phyloP scores from a whole-genome alignment of 306 rosid species.

The Quillaja saponaria region DNA sequence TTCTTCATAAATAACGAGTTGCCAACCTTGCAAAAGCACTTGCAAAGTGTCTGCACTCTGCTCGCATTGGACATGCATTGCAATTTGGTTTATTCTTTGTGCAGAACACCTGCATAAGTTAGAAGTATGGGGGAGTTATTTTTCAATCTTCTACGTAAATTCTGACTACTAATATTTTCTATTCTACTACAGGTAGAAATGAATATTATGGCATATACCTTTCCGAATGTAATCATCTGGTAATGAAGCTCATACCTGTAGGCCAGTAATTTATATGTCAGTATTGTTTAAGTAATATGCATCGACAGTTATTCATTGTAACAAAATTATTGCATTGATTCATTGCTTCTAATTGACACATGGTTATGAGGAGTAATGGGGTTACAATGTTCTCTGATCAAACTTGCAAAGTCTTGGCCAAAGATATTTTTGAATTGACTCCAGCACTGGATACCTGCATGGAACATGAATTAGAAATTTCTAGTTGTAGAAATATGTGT shows the following conservation, averaged over 20 bases:
- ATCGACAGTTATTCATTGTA: conserved; percentile 11
- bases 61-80: conserved; percentile 98
- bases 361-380: conserved; percentile 25
- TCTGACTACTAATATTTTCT: conserved; percentile 5
- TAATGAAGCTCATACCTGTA: conserved; percentile 92
- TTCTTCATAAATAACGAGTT: conserved; percentile 20
- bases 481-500: conserved; percentile 1
- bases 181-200: conserved; percentile 7
- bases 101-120: conserved; percentile 79
- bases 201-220: conserved; percentile 47
- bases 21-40: conserved; percentile 98
- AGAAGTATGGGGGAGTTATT: conserved; percentile 27
- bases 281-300: conserved; percentile 31
- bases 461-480: conserved; percentile 38
- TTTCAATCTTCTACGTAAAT: conserved; percentile 23
- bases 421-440: conserved; percentile 84
- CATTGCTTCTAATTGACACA: background rate
- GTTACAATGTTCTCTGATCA: conserved; percentile 87
- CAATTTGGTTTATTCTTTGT: conserved; percentile 91
- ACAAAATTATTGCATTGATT: conserved; percentile 1
- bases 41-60: conserved; percentile 97
- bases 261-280: conserved; percentile 31
- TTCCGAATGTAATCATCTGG: conserved; percentile 96
- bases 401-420: conserved; percentile 99
- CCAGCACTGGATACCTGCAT: conserved; percentile 86